Evolutionary conservation across 75 land plant genomes (phyloP).

Genomic region (Sequoiadendron giganteum): DNA sequence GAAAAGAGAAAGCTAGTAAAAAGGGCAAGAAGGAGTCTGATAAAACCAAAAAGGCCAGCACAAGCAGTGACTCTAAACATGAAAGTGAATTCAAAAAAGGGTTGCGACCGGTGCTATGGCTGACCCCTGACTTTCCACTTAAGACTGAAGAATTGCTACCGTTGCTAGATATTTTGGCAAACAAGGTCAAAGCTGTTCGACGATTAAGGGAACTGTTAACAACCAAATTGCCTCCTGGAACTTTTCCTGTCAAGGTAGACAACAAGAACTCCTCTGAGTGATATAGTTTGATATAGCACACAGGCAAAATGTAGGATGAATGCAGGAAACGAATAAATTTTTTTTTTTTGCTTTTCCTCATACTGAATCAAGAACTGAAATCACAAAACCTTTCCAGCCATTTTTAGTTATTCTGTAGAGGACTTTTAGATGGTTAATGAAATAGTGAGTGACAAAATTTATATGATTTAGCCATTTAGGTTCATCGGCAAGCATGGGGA

Average conservation of each 20-base stretch:
- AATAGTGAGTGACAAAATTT: background rate
- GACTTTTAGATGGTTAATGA: background rate
- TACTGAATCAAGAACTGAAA: background rate
- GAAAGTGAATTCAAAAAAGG: constrained; percentile 75
- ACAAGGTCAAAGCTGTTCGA: constrained; percentile 76
- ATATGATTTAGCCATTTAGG: background rate
- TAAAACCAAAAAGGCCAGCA: constrained; percentile 60
- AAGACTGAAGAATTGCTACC: constrained; percentile 78
- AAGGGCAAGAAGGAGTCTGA: constrained; percentile 21
- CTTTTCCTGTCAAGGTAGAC: constrained; percentile 86
- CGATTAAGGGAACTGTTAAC: constrained; percentile 76
- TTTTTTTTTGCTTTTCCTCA: background rate
- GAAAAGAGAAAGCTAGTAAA: constrained; percentile 45
- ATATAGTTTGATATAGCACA: background rate
- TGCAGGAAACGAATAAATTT: background rate
- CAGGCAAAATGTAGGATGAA: background rate
- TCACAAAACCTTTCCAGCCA: background rate
- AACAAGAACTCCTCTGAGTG: background rate
- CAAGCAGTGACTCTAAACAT: constrained; percentile 34
- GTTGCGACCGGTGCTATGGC: constrained; percentile 64
- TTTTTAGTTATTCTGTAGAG: background rate
- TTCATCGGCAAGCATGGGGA: background rate
- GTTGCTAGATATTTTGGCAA: constrained; percentile 71
- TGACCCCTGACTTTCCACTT: constrained; percentile 77
- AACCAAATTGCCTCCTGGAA: constrained; percentile 82